phyloP scores from a whole-genome alignment of 768 basidiomycete species.

The Kondoa subrosea region DNA sequence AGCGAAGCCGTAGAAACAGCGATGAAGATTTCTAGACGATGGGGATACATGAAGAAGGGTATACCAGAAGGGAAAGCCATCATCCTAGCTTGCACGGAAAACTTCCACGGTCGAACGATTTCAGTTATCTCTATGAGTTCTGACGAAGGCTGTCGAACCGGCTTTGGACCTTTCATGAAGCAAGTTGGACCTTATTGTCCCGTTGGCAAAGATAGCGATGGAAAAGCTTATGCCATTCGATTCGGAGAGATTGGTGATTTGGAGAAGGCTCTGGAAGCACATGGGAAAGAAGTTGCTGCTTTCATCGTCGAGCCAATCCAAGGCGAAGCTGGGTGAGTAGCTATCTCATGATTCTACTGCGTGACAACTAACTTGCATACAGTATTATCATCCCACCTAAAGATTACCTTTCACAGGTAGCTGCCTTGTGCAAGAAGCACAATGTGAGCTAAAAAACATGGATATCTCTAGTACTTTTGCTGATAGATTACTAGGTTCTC shows the following conservation, averaged over 20 bases:
- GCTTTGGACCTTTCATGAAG: constrained; percentile 79
- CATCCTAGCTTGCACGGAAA: constrained; percentile 67
- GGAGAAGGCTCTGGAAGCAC: constrained; percentile 56
- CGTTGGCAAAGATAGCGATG: constrained; percentile 23
- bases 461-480: background rate
- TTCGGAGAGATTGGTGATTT: constrained; percentile 71
- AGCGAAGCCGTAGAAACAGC: constrained; percentile 93
- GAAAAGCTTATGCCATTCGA: constrained; percentile 42
- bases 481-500: constrained; percentile 34
- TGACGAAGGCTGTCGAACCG: constrained; percentile 68
- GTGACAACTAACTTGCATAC: background rate
- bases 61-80: constrained; percentile 66
- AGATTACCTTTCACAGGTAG: constrained; percentile 64
- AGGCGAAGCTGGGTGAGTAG: constrained; percentile 63
- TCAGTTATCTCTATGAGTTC: constrained; percentile 59
- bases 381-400: constrained; percentile 76
- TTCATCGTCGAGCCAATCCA: constrained; percentile 97
- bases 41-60: constrained; percentile 81
- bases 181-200: constrained; percentile 63
- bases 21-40: constrained; percentile 89
- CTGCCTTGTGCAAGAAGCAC: constrained; percentile 72
- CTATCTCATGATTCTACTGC: constrained; percentile 34
- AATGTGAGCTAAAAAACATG: constrained; percentile 45
- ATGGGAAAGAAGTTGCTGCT: constrained; percentile 71
- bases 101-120: constrained; percentile 83